These are phyloP conservation scores for Cenchrus purpureus DNA, from an alignment of 176 grass and related monocot species.

Conservation along the genomic window DNA sequence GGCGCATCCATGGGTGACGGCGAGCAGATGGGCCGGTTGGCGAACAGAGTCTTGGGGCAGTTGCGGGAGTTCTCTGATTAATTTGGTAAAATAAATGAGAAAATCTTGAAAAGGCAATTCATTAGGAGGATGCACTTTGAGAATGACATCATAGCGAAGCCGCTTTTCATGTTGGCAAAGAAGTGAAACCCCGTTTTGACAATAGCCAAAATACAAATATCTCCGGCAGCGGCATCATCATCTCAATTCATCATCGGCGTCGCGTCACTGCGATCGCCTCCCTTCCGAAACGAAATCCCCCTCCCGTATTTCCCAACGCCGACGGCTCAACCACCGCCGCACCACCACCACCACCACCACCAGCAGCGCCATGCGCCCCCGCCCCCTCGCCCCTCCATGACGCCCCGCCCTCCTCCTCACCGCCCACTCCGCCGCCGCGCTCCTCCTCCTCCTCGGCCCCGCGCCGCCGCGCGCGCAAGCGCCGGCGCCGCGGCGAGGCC, in stretches of 20 bases:
- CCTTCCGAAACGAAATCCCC: constrained; percentile 46
- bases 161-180: too few relatives aligned
- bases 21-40: too few relatives aligned
- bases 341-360: constrained; percentile 10
- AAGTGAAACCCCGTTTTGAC: too few relatives aligned
- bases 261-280: constrained; percentile 40
- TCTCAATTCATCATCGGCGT: not conserved
- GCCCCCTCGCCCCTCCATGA: constrained; percentile 25
- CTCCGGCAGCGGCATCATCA: not conserved
- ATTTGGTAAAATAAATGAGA: too few relatives aligned
- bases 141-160: too few relatives aligned
- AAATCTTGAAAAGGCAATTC: too few relatives aligned
- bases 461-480: constrained; percentile 40
- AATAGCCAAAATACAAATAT: too few relatives aligned
- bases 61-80: too few relatives aligned
- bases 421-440: constrained; percentile 31
- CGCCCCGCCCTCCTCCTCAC: constrained; percentile 39
- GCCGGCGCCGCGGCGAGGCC: constrained; percentile 22
- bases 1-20: too few relatives aligned
- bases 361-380: constrained; percentile 41
- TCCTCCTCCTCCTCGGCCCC: constrained; percentile 41
- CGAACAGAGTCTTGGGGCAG: too few relatives aligned
- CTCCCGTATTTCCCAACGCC: constrained; percentile 31
- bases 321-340: constrained; percentile 49
- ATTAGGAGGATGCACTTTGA: too few relatives aligned